These are phyloP conservation scores for Cladorrhinum samala DNA, from an alignment of 495 filamentous ascomycete genomes.

Conservation along the genomic window DNA sequence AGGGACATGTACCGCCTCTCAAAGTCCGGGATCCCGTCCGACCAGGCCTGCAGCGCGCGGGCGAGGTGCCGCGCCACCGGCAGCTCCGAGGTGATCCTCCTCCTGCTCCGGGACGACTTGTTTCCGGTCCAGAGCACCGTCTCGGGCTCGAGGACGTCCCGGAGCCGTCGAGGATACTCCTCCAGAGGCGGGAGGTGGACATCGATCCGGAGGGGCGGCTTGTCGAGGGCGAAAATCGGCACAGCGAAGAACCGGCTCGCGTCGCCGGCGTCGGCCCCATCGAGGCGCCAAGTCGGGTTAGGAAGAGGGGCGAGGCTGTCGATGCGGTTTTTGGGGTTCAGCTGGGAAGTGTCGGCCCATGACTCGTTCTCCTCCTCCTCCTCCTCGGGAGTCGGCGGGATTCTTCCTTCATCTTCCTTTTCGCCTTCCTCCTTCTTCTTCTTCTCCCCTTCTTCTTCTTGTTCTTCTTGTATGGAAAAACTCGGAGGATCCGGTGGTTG, in stretches of 20 bases:
- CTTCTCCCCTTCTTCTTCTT: not conserved
- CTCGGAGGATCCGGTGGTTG: not conserved
- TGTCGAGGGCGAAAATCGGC: conserved; percentile 26
- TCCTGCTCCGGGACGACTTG: no score
- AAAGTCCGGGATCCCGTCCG: conserved; percentile 18
- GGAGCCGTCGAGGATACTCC: conserved; percentile 21
- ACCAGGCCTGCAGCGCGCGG: conserved; percentile 31
- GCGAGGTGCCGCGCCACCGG: conserved; percentile 29
- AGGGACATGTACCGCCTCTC: conserved; percentile 24
- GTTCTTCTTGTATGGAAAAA: not conserved
- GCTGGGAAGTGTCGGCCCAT: conserved; percentile 23
- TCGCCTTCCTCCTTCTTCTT: not conserved
- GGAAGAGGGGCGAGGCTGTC: conserved; percentile 27
- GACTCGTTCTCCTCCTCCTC: not conserved
- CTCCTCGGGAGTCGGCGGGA: not conserved
- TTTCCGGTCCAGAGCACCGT: conserved; percentile 26
- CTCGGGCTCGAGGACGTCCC: conserved; percentile 27
- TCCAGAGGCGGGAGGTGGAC: conserved; percentile 32
- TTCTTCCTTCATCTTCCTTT: not conserved
- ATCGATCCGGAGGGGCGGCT: conserved; percentile 36
- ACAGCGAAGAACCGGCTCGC: conserved; percentile 34
- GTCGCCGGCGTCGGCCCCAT: conserved; percentile 29
- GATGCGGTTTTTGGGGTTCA: conserved; percentile 35
- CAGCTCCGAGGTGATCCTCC: no score
- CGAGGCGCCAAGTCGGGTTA: conserved; percentile 29